Base-by-base conservation (phyloP, 768 basidiomycete species). In the Tylopilus subfusipes region DNA sequence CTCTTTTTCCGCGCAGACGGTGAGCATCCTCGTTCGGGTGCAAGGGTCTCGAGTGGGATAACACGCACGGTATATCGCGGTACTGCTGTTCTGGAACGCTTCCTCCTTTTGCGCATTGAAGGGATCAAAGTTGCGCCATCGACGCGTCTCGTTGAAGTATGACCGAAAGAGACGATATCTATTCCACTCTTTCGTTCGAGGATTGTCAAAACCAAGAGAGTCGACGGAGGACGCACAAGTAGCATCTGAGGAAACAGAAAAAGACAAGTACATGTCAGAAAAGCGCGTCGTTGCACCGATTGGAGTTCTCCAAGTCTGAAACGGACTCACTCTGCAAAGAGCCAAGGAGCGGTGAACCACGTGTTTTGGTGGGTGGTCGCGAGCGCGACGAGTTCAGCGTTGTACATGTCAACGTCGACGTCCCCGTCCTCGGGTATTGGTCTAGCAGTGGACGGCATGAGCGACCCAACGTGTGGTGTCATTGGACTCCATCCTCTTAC, bases 321-420 rank as follows among this genome's bases (percentile, higher is more conserved):
- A 42, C 46, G 4, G 40, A 68, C 88, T 60, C 75, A 97, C 86
- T 98, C 96, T 53, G 93, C 93, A 68, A 79, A 98, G n/a, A 99
- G 78, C 96, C 96, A 99, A 2, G 94, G 92, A 6, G 90, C 84
- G 9, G 82, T 88, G 66, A 92, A 93, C 96, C 96, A 99, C 0
- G 87, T 89, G 55, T 85, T 78, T 62, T 78, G 75, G 4, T 70
- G 68, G 1, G 75, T 67, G 25, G 74, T 68, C 0, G 73, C 72
- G 2, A 90, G 76, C 1, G 70, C 68, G 6, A 68, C 68, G 13
- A 99, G 75, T 57, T 93, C 86, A 0, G 72, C 62, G 60, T 99
- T 98, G 73, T 93, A 98, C n/a, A 78, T 71, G 0, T 82, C 77
- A 5, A 82, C 73, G 48, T 82, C 78, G n/a, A 82, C 66, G 44